A percentile compares a stretch with the other conserved stretches of the same genome.
phyloP scores from a whole-genome alignment of 1,284 basidiomycete species.

The Sporisorium iseilematis-ciliati region DNA sequence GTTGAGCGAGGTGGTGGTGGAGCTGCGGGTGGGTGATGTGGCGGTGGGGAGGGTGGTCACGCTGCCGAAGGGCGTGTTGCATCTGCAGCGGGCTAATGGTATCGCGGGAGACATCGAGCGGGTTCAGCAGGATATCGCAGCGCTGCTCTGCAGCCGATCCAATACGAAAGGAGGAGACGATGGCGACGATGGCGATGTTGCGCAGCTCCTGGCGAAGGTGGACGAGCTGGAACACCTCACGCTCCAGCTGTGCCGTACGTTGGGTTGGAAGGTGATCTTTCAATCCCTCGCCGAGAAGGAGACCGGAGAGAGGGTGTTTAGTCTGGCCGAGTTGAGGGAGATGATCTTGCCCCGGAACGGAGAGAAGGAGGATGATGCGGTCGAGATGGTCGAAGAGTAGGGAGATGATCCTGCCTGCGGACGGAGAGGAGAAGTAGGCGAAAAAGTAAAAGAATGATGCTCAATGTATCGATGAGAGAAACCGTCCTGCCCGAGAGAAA shows the following conservation, averaged over 20 bases:
- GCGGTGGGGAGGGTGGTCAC: background rate
- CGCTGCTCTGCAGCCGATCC: background rate
- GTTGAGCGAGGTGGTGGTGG: conserved; percentile 8
- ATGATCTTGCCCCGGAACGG: background rate
- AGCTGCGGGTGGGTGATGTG: background rate
- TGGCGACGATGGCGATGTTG: background rate
- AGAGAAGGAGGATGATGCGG: background rate
- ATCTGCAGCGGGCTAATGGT: conserved; percentile 4
- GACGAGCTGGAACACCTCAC: conserved; percentile 12
- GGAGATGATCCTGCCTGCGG: background rate
- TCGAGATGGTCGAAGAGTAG: background rate
- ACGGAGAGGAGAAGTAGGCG: no score
- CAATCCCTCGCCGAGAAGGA: background rate
- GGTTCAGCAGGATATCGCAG: background rate
- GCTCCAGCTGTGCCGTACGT: conserved; percentile 1
- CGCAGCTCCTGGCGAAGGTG: background rate
- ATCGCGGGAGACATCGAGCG: background rate
- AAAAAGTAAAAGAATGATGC: no score
- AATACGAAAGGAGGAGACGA: no score
- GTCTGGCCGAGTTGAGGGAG: conserved; percentile 8
- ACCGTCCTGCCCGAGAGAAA: no score
- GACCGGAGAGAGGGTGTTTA: background rate
- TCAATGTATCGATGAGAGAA: no score
- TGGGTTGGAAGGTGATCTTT: conserved; percentile 20
- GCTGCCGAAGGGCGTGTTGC: conserved; percentile 1